phyloP scores from a whole-genome alignment of 495 filamentous ascomycete genomes.

The Tuber melanosporum region DNA sequence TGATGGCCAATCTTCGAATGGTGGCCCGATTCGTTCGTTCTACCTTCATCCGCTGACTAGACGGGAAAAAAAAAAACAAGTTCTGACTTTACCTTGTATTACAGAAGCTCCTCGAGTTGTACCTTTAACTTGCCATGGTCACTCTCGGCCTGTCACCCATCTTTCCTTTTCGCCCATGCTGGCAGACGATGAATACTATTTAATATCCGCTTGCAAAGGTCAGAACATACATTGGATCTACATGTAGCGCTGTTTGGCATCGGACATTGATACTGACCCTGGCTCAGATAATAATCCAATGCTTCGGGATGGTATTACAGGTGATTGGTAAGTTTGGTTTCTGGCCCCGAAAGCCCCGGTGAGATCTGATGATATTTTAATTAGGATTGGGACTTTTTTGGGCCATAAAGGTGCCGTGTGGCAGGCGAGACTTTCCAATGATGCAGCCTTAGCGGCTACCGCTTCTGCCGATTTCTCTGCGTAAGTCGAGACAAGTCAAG shows the following conservation, averaged over 20 bases:
- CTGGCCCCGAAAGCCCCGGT: not conserved
- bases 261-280: conserved; percentile 1
- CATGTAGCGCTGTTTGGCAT: not conserved
- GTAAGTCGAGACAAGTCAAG: conserved; percentile 48
- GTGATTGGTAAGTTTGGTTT: conserved; percentile 64
- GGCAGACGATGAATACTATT: conserved; percentile 82
- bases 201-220: conserved; percentile 99
- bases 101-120: conserved; percentile 56
- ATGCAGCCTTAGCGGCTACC: conserved; percentile 81
- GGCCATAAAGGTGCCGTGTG: conserved; percentile 97
- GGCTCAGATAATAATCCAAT: conserved; percentile 86
- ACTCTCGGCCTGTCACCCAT: conserved; percentile 92
- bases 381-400: conserved; percentile 92
- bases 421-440: conserved; percentile 83
- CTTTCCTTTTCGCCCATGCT: conserved; percentile 82
- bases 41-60: not conserved
- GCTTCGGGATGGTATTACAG: conserved; percentile 93
- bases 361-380: not conserved
- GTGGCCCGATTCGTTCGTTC: conserved; percentile 39
- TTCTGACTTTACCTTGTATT: conserved; percentile 17
- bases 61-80: not conserved
- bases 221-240: conserved; percentile 17
- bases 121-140: conserved; percentile 92
- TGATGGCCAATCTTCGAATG: conserved; percentile 29
- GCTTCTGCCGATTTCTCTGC: conserved; percentile 95